A percentile compares a stretch with the other conserved stretches of the same genome.
Conservation (phyloP, 78 protist species). For the Salpingoeca rosetta region DNA sequence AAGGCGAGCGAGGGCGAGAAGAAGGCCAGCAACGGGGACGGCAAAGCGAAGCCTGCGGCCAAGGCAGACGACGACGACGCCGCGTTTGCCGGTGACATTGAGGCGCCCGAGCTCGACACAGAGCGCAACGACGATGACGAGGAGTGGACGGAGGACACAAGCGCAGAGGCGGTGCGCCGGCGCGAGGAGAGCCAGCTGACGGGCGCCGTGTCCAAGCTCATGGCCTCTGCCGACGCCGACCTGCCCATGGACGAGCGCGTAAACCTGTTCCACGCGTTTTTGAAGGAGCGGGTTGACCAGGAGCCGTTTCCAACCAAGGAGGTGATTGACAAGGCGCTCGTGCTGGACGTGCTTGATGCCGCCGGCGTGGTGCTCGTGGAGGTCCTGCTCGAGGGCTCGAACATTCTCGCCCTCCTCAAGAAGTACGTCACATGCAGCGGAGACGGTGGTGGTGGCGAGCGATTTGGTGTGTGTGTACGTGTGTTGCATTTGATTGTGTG, state of each 20-base stretch:
- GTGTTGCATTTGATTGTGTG: no score
- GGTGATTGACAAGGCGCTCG: not conserved
- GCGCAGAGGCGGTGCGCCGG: conserved; percentile 23
- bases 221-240: no score
- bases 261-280: conserved; percentile 1
- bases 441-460: not conserved
- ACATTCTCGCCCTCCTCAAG: not conserved
- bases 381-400: not conserved
- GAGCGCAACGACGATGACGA: conserved; percentile 25
- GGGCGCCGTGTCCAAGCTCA: not conserved
- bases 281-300: not conserved
- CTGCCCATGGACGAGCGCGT: conserved; percentile 7
- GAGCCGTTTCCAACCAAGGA: not conserved
- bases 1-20: not conserved
- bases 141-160: conserved; percentile 30
- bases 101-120: not conserved
- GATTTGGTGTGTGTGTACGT: no score
- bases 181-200: not conserved
- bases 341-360: not conserved
- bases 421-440: not conserved
- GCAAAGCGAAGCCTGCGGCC: not conserved
- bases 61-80: not conserved
- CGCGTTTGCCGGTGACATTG: not conserved
- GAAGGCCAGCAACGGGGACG: not conserved
- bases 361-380: not conserved